Conservation (phyloP, 2,329 filamentous ascomycete genomes). For the Clonostachys chloroleuca region DNA sequence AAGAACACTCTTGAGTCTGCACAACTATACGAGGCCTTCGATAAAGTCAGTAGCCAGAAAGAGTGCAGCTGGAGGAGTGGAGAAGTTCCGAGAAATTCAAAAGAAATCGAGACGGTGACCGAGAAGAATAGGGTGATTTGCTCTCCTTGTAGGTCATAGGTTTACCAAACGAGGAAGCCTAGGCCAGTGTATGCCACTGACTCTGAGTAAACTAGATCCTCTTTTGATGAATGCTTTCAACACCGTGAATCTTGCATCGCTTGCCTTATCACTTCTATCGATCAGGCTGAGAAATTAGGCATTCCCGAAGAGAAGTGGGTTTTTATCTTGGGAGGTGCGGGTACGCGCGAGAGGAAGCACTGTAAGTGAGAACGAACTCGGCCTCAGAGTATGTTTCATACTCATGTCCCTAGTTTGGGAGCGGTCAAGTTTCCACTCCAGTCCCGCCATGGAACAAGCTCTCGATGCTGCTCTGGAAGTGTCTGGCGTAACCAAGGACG, state of each 20-base stretch:
- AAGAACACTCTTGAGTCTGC: conserved; percentile 58
- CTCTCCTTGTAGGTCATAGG: conserved; percentile 49
- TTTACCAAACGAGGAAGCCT: not conserved
- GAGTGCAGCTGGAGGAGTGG: conserved; percentile 55
- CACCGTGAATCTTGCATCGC: conserved; percentile 59
- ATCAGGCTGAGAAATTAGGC: conserved; percentile 47
- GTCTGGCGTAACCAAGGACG: conserved; percentile 37
- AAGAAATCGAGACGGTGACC: conserved; percentile 47
- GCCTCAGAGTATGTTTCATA: not conserved
- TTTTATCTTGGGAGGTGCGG: conserved; percentile 60
- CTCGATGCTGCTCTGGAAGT: conserved; percentile 46
- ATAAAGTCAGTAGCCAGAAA: conserved; percentile 47
- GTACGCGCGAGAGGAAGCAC: conserved; percentile 50
- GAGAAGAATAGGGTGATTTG: conserved; percentile 64
- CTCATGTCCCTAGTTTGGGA: conserved; percentile 48
- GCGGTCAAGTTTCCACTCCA: conserved; percentile 51
- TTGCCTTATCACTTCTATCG: conserved; percentile 53
- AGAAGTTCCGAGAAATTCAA: conserved; percentile 32
- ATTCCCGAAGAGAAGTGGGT: conserved; percentile 55
- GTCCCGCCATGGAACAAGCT: conserved; percentile 52
- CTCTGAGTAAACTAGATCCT: conserved; percentile 41
- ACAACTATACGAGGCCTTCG: conserved; percentile 56
- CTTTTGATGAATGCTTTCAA: conserved; percentile 71
- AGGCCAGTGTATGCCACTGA: not conserved
- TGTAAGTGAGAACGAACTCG: conserved; percentile 27